phyloP scores from a whole-genome alignment of 2,329 filamentous ascomycete species.

The Septoria linicola region DNA sequence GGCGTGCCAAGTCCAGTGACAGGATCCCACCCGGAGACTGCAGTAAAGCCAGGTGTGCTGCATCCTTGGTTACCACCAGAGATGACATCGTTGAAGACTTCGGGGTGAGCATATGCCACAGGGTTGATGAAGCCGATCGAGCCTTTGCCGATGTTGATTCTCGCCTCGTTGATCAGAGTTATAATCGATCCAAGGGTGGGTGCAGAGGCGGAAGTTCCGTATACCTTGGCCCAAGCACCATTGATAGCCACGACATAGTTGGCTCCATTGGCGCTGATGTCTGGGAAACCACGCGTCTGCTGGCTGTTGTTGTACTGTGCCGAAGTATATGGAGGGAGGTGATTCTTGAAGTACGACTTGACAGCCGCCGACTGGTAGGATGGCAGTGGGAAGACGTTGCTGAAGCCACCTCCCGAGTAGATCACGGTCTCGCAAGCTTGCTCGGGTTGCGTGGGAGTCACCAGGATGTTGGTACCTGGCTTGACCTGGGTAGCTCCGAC shows the following conservation, averaged over 20 bases:
- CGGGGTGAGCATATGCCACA: conserved; percentile 43
- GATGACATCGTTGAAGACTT: conserved; percentile 43
- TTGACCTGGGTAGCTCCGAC: conserved; percentile 51
- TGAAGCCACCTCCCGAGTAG: conserved; percentile 50
- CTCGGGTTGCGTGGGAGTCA: conserved; percentile 39
- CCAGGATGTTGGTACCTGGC: conserved; percentile 24
- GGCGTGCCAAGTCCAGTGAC: conserved; percentile 34
- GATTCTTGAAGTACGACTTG: conserved; percentile 42
- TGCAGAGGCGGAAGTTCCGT: conserved; percentile 53
- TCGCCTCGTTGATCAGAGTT: conserved; percentile 48
- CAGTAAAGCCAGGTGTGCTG: conserved; percentile 36
- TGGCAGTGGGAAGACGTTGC: conserved; percentile 50
- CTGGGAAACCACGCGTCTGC: conserved; percentile 33
- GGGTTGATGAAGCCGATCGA: conserved; percentile 41
- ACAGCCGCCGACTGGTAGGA: conserved; percentile 49
- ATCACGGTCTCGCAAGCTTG: conserved; percentile 50
- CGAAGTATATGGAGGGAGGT: conserved; percentile 35
- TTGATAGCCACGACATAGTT: conserved; percentile 44
- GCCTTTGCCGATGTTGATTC: conserved; percentile 39
- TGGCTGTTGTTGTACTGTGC: conserved; percentile 25
- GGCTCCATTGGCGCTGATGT: conserved; percentile 38
- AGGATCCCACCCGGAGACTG: conserved; percentile 35
- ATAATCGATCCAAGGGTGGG: conserved; percentile 52
- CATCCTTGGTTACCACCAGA: conserved; percentile 43
- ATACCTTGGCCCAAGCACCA: conserved; percentile 46